A percentile compares a stretch with the other conserved stretches of the same genome.
phyloP scores from a whole-genome alignment of 2,329 filamentous ascomycete species.

The Talaromyces marneffei region DNA sequence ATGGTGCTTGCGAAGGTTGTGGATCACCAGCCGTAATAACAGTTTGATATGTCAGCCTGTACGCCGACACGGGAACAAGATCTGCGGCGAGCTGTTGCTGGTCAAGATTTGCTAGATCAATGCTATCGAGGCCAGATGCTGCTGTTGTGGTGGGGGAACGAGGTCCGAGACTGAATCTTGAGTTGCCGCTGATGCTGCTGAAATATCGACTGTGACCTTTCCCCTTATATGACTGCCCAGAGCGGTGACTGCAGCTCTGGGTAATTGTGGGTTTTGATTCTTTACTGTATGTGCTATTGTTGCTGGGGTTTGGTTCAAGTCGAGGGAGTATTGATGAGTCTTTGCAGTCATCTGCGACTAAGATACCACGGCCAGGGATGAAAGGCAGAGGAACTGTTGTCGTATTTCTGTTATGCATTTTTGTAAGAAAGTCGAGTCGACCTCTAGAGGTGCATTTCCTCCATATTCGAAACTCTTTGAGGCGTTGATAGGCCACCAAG shows the following conservation, averaged over 20 bases:
- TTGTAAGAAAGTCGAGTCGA: background rate
- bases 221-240: background rate
- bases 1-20: background rate
- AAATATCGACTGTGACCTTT: background rate
- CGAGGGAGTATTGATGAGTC: background rate
- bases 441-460: background rate
- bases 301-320: background rate
- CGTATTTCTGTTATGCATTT: background rate
- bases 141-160: background rate
- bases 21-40: slow-evolving; percentile 13
- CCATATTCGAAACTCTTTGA: background rate
- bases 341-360: background rate
- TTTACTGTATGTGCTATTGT: background rate
- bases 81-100: background rate
- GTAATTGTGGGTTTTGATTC: background rate
- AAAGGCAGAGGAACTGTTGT: background rate
- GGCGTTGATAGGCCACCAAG: background rate
- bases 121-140: background rate
- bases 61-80: background rate
- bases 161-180: background rate
- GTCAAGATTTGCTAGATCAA: background rate
- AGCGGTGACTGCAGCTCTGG: background rate
- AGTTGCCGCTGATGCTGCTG: background rate
- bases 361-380: background rate
- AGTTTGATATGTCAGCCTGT: slow-evolving; percentile 1